Evolutionary conservation across 139 green algal species (phyloP), one percentile per base, ranked within the genome.

Genomic region (Desmodesmus armatus): DNA sequence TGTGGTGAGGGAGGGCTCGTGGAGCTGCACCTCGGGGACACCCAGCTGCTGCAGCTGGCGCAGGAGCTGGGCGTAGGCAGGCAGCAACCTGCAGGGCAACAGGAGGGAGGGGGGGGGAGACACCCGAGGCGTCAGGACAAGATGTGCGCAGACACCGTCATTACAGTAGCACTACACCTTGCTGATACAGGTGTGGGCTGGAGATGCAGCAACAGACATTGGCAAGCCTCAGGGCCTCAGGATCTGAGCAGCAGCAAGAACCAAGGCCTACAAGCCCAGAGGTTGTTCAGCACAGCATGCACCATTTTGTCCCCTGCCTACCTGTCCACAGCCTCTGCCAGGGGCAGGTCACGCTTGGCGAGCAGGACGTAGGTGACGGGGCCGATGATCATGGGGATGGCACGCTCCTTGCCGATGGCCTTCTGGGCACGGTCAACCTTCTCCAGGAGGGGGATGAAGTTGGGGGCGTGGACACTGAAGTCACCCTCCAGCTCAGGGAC

Each of bases 311-410:
- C n/a, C n/a, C n/a, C n/a, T n/a, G n/a, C n/a, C n/a, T n/a, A n/a
- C n/a, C n/a, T 62, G 11, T 67, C 41, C 15, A 84, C 78, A 43
- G 40, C 62, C 0, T 84, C 78, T 5, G 41, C 11, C 4, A 84
- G 78, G 43, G 78, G 27, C 29, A 84, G 78, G 40, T 82, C 55
- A 13, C 75, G 74, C 40, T 93, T 94, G 69, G 90, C 84, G 43
- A 98, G 89, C 29, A 85, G 79, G 17, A 95, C 87, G 47, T 96
- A 92, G 15, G 94, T 97, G 77, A 94, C 85, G 35, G 96, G 96
- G 21, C 96, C 93, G 9, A 98, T 83, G 2, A 98, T 35, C 21
- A 98, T 94, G 39, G 96, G 96, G 44, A 98, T 88, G 0, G 96
- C 95, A 29, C 76, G 49, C 2, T 90, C 88, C 39, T 82, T 86